Evolutionary conservation across 1,284 basidiomycete species (phyloP).

Genomic region (Schizophyllum commune): DNA sequence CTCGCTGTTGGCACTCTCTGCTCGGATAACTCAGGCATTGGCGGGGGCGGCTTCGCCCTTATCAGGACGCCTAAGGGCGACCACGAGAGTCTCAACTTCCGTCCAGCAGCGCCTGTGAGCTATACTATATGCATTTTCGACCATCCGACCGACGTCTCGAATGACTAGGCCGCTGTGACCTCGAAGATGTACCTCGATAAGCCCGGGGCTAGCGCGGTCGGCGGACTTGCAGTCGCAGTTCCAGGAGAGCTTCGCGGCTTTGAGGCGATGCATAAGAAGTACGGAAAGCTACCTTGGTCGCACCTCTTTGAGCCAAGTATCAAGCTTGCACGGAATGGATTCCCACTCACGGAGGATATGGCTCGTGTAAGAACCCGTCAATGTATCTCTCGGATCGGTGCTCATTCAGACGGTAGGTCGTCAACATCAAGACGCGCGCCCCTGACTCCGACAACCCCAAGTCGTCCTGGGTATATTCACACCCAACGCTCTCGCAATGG

Average conservation of each 20-base stretch:
- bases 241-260: conserved; percentile 50
- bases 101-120: background rate
- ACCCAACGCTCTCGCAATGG: background rate
- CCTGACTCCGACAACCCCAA: conserved; percentile 34
- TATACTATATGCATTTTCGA: background rate
- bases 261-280: conserved; percentile 35
- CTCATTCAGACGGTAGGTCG: background rate
- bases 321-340: conserved; percentile 36
- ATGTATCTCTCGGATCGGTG: no score
- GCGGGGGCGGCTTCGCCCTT: conserved; percentile 27
- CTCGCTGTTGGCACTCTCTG: conserved; percentile 39
- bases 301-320: conserved; percentile 38
- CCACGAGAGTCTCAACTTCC: background rate
- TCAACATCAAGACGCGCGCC: conserved; percentile 25
- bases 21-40: conserved; percentile 22
- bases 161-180: conserved; percentile 23
- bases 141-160: background rate
- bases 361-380: conserved; percentile 24
- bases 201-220: conserved; percentile 27
- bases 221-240: conserved; percentile 45
- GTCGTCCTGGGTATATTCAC: conserved; percentile 3
- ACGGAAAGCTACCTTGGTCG: conserved; percentile 42
- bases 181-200: conserved; percentile 36
- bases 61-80: conserved; percentile 25
- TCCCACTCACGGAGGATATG: conserved; percentile 36